phyloP scores from a whole-genome alignment of 805 yeast genomes.

The Candida nanaspora region DNA sequence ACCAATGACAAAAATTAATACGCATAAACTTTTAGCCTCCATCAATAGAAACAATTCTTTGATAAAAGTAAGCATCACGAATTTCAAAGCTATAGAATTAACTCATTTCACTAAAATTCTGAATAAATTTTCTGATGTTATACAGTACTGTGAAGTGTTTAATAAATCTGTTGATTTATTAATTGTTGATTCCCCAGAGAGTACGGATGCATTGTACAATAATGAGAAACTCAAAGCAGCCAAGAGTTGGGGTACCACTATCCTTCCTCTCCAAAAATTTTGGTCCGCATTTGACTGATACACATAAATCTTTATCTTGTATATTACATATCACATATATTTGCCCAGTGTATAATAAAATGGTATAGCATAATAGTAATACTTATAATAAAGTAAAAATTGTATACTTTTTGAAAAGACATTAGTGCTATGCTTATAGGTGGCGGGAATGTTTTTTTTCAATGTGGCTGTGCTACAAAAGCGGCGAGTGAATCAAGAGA shows the following conservation, averaged over 20 bases:
- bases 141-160: constrained; percentile 41
- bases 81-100: constrained; percentile 24
- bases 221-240: constrained; percentile 17
- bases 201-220: background rate
- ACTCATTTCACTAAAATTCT: constrained; percentile 41
- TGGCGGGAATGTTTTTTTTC: too few relatives aligned
- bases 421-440: too few relatives aligned
- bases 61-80: constrained; percentile 20
- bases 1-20: constrained; percentile 5
- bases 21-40: background rate
- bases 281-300: background rate
- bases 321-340: background rate
- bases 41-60: too few relatives aligned
- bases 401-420: too few relatives aligned
- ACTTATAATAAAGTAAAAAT: too few relatives aligned
- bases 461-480: too few relatives aligned
- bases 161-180: constrained; percentile 47
- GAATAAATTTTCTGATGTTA: constrained; percentile 41
- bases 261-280: constrained; percentile 8
- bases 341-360: background rate
- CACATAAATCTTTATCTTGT: background rate
- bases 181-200: constrained; percentile 25
- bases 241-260: constrained; percentile 14
- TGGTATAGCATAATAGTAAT: too few relatives aligned
- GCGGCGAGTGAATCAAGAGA: too few relatives aligned